Base-by-base conservation (phyloP, 1,284 basidiomycete genomes). In the Peniophora sp. region DNA sequence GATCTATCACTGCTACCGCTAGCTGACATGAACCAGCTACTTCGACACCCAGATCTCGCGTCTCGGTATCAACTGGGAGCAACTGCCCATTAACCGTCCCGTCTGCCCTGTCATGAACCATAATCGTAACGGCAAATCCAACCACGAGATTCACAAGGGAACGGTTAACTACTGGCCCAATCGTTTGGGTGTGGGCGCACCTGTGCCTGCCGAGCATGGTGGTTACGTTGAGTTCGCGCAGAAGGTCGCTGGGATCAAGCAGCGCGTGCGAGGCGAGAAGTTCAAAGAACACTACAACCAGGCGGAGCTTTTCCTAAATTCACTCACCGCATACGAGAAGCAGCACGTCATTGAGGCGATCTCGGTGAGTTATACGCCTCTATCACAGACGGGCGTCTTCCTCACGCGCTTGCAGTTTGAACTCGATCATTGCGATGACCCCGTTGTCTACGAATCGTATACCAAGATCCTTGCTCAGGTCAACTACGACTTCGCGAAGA, bases 21-120 rank as follows among this genome's bases (percentile, higher is more conserved):
- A n/a, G 34, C 15, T 17, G 37, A 32, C 37, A 20, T n/a, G n/a
- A 8, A 17, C 6, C 15, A 86, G 82, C 0, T 93, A 92, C 68
- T 81, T 85, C 56, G 88, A 91, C 63, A 92, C 88, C 0, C 87
- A 90, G 60, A 73, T 90, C 46, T 75, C 79, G 2, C 77, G 88
- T 27, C 67, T 92, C 3, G 91, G 91, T n/a, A 67, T 87, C 3
- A 87, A 87, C 57, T 87, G 81, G 73, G 71, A 85, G 62, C 76
- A 81, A 72, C 68, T 92, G 24, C 90, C 90, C 3, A 89, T 93
- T 58, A 92, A 93, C 64, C 75, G 83, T 37, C 86, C 89, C 1
- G 68, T 91, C 2, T 93, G 90, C 59, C 90, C 90, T 0, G 82
- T 91, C 47, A 68, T 85, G 65, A 89, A 82, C 59, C 78, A 81